Evolutionary conservation across 352 stramenopile genomes (phyloP).

Genomic region (Phytophthora aleatoria): DNA sequence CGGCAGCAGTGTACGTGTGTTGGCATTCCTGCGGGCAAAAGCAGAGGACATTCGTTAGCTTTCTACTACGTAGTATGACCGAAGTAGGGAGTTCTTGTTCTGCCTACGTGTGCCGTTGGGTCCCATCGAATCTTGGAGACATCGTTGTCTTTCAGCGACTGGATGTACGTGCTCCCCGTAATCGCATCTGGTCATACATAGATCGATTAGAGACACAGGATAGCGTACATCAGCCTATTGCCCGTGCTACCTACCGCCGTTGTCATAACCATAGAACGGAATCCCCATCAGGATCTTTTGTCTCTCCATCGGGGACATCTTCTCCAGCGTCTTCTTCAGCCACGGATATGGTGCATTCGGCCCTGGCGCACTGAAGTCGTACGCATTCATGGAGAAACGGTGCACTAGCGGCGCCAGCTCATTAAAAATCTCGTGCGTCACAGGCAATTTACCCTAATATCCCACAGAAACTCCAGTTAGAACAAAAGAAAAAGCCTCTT

Average conservation of each 20-base stretch:
- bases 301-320: slow-evolving; percentile 48
- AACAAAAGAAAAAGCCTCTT: neutral
- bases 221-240: neutral
- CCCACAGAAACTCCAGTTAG: slow-evolving; percentile 3
- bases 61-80: no score
- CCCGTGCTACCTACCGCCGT: slow-evolving; percentile 39
- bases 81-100: neutral
- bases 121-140: slow-evolving; percentile 60
- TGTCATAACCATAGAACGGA: slow-evolving; percentile 86
- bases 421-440: slow-evolving; percentile 62
- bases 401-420: slow-evolving; percentile 68
- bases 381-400: slow-evolving; percentile 85
- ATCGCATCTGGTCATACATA: slow-evolving; percentile 42
- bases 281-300: slow-evolving; percentile 74
- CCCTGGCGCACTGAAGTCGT: slow-evolving; percentile 66
- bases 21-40: slow-evolving; percentile 58
- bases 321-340: slow-evolving; percentile 63
- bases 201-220: neutral
- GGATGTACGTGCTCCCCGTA: slow-evolving; percentile 47
- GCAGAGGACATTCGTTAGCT: no score
- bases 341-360: slow-evolving; percentile 74
- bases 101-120: slow-evolving; percentile 43
- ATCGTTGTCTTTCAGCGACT: slow-evolving; percentile 41
- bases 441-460: slow-evolving; percentile 48
- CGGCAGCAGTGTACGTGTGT: slow-evolving; percentile 47